Percentiles rank a stretch among this genome's conserved stretches.
Conservation (phyloP, 1,284 basidiomycete species). For the Rhodotorula sp. region DNA sequence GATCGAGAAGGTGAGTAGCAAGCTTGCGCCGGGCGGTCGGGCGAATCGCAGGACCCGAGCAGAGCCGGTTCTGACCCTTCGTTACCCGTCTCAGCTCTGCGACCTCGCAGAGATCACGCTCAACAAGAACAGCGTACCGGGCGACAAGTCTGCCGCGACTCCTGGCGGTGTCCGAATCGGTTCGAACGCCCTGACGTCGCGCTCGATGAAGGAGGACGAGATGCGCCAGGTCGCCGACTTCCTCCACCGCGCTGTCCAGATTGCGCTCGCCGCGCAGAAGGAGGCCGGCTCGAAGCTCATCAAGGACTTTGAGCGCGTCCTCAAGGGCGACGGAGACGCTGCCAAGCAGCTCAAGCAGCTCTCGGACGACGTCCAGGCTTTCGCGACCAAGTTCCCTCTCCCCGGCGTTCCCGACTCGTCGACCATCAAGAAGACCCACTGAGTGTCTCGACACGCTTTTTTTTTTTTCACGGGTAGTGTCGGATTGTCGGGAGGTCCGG, state of each 20-base stretch:
- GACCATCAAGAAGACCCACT: slow-evolving; percentile 36
- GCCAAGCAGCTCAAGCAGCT: slow-evolving; percentile 66
- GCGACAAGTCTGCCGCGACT: slow-evolving; percentile 89
- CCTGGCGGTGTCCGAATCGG: slow-evolving; percentile 98
- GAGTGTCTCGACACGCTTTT: background rate
- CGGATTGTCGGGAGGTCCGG: too few species aligned
- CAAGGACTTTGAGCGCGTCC: slow-evolving; percentile 91
- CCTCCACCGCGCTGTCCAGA: slow-evolving; percentile 87
- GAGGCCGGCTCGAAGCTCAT: slow-evolving; percentile 92
- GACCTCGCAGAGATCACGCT: slow-evolving; percentile 89
- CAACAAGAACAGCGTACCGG: slow-evolving; percentile 79
- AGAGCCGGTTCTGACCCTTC: background rate
- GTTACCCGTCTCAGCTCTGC: slow-evolving; percentile 59
- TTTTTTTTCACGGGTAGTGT: too few species aligned
- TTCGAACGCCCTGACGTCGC: slow-evolving; percentile 89
- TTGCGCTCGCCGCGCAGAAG: slow-evolving; percentile 68
- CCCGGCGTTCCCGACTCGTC: slow-evolving; percentile 65
- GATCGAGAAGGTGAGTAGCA: slow-evolving; percentile 71
- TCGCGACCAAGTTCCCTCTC: slow-evolving; percentile 84
- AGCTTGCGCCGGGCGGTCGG: background rate
- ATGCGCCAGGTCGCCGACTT: slow-evolving; percentile 87
- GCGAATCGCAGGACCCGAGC: background rate
- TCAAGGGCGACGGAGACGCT: slow-evolving; percentile 67
- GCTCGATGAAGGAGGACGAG: slow-evolving; percentile 75
- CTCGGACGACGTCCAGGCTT: slow-evolving; percentile 68